Percentiles rank a stretch among this genome's conserved stretches.
Conservation (phyloP, 208 protist genomes). For the Phytomonas sp. region DNA sequence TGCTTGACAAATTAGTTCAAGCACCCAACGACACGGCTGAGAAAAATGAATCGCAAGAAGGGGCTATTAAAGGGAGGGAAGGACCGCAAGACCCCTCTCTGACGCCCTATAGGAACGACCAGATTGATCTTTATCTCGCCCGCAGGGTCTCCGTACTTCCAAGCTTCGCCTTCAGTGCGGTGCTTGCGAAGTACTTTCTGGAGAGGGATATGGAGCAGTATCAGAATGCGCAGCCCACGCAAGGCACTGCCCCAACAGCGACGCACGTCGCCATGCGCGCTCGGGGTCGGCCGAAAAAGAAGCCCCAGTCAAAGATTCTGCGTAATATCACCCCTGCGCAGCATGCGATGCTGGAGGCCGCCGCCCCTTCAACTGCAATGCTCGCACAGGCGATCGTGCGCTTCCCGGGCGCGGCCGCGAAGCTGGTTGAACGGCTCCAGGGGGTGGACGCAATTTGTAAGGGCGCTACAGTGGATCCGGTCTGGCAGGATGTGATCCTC, state of each 20-base stretch:
- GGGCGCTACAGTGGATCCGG: conserved; percentile 13
- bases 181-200: conserved; percentile 62
- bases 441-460: conserved; percentile 22
- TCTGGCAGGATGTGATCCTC: not conserved
- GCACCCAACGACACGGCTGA: not conserved
- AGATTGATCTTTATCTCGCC: conserved; percentile 13
- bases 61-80: not conserved
- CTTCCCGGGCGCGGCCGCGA: conserved; percentile 47
- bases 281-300: not conserved
- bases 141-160: conserved; percentile 34
- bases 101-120: not conserved
- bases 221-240: too few relatives aligned
- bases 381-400: conserved; percentile 35
- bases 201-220: conserved; percentile 28
- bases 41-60: not conserved
- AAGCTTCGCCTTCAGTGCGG: conserved; percentile 71
- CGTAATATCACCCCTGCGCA: conserved; percentile 33
- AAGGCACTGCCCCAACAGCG: not conserved
- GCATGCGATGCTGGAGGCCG: conserved; percentile 19
- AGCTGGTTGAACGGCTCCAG: conserved; percentile 45
- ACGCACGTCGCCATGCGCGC: not conserved
- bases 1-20: not conserved
- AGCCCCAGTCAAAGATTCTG: conserved; percentile 42
- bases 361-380: conserved; percentile 32
- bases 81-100: conserved; percentile 5